Evolutionary conservation across 2,329 filamentous ascomycete genomes (phyloP), one percentile per base, ranked within the genome.

Genomic region (Ophioceras dolichostomum): DNA sequence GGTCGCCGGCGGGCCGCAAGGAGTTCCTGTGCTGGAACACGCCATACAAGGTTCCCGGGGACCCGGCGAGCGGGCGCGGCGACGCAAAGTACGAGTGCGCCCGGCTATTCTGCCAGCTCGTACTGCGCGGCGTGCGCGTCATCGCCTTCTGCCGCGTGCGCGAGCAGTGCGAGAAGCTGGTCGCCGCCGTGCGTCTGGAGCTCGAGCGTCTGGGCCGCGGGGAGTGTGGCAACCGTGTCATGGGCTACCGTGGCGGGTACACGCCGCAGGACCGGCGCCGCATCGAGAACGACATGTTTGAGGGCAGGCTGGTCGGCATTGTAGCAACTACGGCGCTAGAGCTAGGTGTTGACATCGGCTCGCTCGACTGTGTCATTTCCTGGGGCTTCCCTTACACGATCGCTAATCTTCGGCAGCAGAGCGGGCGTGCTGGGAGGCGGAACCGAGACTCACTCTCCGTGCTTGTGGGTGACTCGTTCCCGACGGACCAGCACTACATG

Each of bases 11-110:
- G 5, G 86, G 89, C 0, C 71, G 86, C 17, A 96, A 96, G 54
- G 89, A 96, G 50, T 96, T 96, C 40, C 53, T 98, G 6, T 96
- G 88, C 57, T 98, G 91, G 91, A 96, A 98, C 49, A 95, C 89
- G 0, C 91, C 91, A 0, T 94, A 77, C 57, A 93, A 87, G 54
- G 89, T 95, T 47, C 86, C 89, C 0, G 73, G 70, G 1, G 89
- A 96, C 56, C 83, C 87, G 8, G 76, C 82, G 0, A 94, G 85
- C 48, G 89, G 91, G 1, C 76, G 91, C 40, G 85, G 84, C 12
- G 85, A 85, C 53, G 79, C 80, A 4, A 76, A 93, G 54, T 71
- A 75, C 4, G 89, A 98, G 58, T 83, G 85, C n/a, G 86, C 91
- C 1, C 78, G 83, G 31, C 62, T 98, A 0, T 94, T 98, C 51